Evolutionary conservation across 2,329 filamentous ascomycete genomes (phyloP).

Genomic region (Fusarium aywerte): DNA sequence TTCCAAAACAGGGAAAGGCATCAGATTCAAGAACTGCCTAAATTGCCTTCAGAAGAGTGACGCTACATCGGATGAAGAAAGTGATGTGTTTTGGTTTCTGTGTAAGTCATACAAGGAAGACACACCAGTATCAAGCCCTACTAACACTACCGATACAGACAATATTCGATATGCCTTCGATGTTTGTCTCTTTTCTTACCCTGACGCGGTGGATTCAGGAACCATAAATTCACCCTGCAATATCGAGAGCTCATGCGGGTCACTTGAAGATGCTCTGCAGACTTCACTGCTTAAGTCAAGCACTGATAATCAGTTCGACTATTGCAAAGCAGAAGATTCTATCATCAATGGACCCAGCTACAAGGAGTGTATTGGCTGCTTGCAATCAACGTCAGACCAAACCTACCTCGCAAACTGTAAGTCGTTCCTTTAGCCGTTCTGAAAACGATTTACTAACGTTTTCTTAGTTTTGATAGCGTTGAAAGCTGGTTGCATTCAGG

Average conservation of each 20-base stretch:
- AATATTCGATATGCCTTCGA: constrained; percentile 62
- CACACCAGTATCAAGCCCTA: no score
- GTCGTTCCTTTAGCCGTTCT: constrained; percentile 24
- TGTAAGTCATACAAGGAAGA: constrained; percentile 52
- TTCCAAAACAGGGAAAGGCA: constrained; percentile 50
- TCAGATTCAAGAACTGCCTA: constrained; percentile 60
- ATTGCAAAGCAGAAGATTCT: constrained; percentile 55
- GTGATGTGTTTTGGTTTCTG: constrained; percentile 55
- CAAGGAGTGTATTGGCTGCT: constrained; percentile 56
- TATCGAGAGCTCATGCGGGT: constrained; percentile 55
- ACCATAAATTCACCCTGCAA: constrained; percentile 56
- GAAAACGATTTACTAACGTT: constrained; percentile 7
- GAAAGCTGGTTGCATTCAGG: constrained; percentile 60
- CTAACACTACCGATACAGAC: constrained; percentile 49
- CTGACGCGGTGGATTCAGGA: constrained; percentile 47
- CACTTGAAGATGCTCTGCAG: constrained; percentile 53
- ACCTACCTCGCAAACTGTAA: constrained; percentile 62
- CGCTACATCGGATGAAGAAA: not conserved
- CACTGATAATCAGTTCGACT: constrained; percentile 50
- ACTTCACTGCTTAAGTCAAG: constrained; percentile 38
- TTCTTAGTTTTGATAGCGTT: constrained; percentile 59
- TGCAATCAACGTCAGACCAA: constrained; percentile 55
- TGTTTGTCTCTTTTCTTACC: constrained; percentile 57
- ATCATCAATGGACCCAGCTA: constrained; percentile 49
- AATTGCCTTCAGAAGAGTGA: constrained; percentile 60